Conservation (phyloP, 2,329 filamentous ascomycete genomes). For the Penicillium sp. region DNA sequence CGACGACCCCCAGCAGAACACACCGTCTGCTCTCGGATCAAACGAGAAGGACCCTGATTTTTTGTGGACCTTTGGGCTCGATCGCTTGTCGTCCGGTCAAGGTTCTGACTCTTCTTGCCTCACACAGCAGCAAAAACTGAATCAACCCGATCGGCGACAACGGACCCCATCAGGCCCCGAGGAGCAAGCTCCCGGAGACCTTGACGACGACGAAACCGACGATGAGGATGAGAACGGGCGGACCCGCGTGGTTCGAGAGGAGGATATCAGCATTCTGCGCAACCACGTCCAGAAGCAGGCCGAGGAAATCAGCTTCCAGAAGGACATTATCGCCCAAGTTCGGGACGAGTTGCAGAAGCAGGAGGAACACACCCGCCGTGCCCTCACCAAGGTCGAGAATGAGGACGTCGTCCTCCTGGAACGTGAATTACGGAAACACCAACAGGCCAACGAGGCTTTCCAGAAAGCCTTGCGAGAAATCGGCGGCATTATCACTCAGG, state of each 20-base stretch:
- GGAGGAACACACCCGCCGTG: conserved; percentile 78
- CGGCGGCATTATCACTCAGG: conserved; percentile 93
- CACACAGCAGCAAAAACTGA: conserved; percentile 39
- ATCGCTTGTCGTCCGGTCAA: conserved; percentile 34
- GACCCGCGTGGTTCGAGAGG: conserved; percentile 63
- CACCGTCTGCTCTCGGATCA: conserved; percentile 61
- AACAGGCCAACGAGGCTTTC: conserved; percentile 97
- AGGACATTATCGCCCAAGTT: conserved; percentile 80
- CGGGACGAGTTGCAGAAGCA: conserved; percentile 84
- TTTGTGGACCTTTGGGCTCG: conserved; percentile 35
- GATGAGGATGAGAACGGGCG: conserved; percentile 54
- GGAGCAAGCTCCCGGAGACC: conserved; percentile 28
- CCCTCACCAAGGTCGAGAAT: conserved; percentile 78
- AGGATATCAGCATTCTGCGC: conserved; percentile 80
- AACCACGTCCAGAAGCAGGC: conserved; percentile 94
- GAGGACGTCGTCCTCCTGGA: conserved; percentile 87
- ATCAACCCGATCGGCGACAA: conserved; percentile 39
- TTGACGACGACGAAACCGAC: conserved; percentile 37
- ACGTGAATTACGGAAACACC: conserved; percentile 92
- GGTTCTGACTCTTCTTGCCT: conserved; percentile 36
- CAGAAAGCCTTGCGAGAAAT: conserved; percentile 96
- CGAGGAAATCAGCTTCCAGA: conserved; percentile 84
- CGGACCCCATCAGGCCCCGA: conserved; percentile 34
- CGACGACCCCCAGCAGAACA: conserved; percentile 74
- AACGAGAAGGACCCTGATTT: conserved; percentile 45